Conservation (phyloP, 257 asterid species). For the Fraxinus anomala region DNA sequence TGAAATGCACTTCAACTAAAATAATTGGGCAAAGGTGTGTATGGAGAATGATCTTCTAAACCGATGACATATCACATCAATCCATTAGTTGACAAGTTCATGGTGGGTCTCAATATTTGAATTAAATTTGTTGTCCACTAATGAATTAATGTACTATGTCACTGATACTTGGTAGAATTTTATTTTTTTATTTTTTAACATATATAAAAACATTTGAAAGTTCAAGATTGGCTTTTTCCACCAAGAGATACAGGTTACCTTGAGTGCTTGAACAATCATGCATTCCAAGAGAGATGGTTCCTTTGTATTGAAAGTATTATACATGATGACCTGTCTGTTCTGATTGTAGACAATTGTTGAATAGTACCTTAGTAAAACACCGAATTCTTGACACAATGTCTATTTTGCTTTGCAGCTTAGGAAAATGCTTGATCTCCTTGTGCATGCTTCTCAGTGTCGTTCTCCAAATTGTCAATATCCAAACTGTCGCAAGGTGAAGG, state of each 20-base stretch:
- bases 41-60: no score
- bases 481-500: slow-evolving; percentile 94
- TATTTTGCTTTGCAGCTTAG: slow-evolving; percentile 65
- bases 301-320: not conserved
- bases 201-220: not conserved
- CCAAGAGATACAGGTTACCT: not conserved
- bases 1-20: not conserved
- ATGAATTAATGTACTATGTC: no score
- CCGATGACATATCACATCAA: no score
- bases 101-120: no score
- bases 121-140: no score
- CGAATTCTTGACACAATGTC: slow-evolving; percentile 6
- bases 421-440: slow-evolving; percentile 93
- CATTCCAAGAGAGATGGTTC: not conserved
- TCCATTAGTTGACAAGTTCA: no score
- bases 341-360: not conserved
- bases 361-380: not conserved
- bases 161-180: no score
- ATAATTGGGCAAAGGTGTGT: not conserved
- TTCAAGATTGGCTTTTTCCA: not conserved
- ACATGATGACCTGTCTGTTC: not conserved
- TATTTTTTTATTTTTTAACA: not conserved
- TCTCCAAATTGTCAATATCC: slow-evolving; percentile 78
- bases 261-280: slow-evolving; percentile 8
- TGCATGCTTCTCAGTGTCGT: slow-evolving; percentile 95